phyloP scores from a whole-genome alignment of 2,329 filamentous ascomycete genomes.

The Exophiala lecanii-corni region DNA sequence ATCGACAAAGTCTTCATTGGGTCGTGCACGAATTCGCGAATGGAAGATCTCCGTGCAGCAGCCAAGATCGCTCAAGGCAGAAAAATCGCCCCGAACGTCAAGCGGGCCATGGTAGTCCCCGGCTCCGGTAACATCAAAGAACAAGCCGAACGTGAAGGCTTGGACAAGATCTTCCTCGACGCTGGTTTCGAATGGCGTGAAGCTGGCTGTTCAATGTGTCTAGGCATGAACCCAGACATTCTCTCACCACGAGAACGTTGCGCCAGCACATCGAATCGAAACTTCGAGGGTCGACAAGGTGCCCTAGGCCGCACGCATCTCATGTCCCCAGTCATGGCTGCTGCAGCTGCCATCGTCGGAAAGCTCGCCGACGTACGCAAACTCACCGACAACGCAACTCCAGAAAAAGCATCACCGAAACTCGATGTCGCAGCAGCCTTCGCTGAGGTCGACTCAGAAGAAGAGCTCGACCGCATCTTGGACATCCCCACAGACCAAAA shows the following conservation, averaged over 20 bases:
- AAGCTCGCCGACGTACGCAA: constrained; percentile 90
- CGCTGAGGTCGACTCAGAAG: constrained; percentile 55
- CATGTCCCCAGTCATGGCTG: constrained; percentile 96
- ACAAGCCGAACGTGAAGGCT: constrained; percentile 83
- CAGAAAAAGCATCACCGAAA: constrained; percentile 53
- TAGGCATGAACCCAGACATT: constrained; percentile 99
- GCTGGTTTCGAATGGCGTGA: constrained; percentile 98
- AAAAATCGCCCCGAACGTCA: constrained; percentile 82
- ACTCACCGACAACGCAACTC: constrained; percentile 52
- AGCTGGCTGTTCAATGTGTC: constrained; percentile 97
- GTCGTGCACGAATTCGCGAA: constrained; percentile 94
- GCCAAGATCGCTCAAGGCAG: constrained; percentile 81
- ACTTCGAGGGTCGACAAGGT: constrained; percentile 95
- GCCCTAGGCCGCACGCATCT: constrained; percentile 86
- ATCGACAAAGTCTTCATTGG: constrained; percentile 98
- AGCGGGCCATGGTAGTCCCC: constrained; percentile 92
- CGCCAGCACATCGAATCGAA: constrained; percentile 92
- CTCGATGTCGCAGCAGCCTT: constrained; percentile 55
- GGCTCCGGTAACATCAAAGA: constrained; percentile 92
- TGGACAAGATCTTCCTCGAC: constrained; percentile 86
- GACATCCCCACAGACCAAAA: constrained; percentile 60
- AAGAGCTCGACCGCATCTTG: constrained; percentile 59
- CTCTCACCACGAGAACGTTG: constrained; percentile 87
- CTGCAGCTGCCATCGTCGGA: constrained; percentile 81
- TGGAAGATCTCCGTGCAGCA: constrained; percentile 88